Evolutionary conservation across 257 asterid species (phyloP), one percentile per base, ranked within the genome.

Genomic region (Solanum neorickii): DNA sequence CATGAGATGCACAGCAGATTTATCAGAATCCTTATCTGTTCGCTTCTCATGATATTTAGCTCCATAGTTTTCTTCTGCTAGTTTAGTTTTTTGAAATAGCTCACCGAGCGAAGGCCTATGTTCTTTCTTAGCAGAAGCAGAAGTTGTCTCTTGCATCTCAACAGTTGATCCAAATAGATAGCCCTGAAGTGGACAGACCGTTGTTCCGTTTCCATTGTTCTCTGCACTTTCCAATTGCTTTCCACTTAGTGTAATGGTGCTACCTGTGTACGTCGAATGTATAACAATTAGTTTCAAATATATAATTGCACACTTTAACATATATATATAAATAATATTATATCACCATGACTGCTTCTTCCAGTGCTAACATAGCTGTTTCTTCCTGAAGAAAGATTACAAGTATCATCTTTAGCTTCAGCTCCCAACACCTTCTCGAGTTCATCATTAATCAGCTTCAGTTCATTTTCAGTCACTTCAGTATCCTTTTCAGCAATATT

Each of bases 41-140:
- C 92, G 90, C 91, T 92, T 94, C 83, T 93, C 94, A 27, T 37
- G 39, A 37, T 86, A 73, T 90, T 94, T 94, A 18, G 87, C 72
- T 87, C 92, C 95, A 78, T 83, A 87, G 87, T 83, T 91, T 25
- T 96, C 98, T 83, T 96, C 98, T 21, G 91, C 87, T 46, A 90
- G 90, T 82, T 95, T 94, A 14, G 97, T 92, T 89, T 94, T 96
- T 95, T 93, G 97, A 87, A 96, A 95, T 23, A 96, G 98, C 91
- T 96, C 99, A n/a, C 98, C 98, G 20, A 96, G 97, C 9, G 98
- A 94, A 16, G 94, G 91, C 93, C 99, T 92, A 0, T 93, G 95
- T 23, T 96, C 98, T 88, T 85, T 94, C 94, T 88, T 94, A 3
- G 83, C 86, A 16, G 84, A 29, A 9, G 92, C 87, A 31, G 92